These are phyloP conservation scores for Nepenthes mirabilis DNA, from an alignment of 148 eudicot genomes.

Conservation along the genomic window DNA sequence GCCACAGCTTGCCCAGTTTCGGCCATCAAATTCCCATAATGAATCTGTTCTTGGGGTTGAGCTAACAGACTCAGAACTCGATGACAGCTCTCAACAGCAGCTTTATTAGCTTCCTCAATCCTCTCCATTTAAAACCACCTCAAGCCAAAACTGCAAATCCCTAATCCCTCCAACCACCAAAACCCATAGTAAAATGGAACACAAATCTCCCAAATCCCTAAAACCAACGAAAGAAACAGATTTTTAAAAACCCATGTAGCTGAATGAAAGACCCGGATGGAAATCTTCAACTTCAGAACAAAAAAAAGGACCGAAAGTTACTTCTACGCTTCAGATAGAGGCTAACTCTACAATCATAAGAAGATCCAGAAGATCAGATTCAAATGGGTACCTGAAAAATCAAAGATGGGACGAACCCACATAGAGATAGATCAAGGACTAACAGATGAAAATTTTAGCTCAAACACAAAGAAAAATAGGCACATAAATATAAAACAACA, in stretches of 20 bases:
- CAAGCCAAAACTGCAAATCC: conserved; percentile 2
- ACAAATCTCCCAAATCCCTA: conserved; percentile 5
- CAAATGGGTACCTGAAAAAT: conserved; percentile 7
- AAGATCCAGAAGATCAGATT: conserved; percentile 7
- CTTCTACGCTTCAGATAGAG: background rate
- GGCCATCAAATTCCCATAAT: conserved; percentile 24
- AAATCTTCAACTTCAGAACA: background rate
- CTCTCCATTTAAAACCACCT: conserved; percentile 44
- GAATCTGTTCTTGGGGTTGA: conserved; percentile 42
- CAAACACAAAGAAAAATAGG: background rate
- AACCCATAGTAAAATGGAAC: conserved; percentile 5
- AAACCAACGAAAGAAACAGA: background rate
- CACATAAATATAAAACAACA: conserved; percentile 15
- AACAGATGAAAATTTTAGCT: conserved; percentile 7
- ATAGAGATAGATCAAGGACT: conserved; percentile 20
- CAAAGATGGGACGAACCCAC: conserved; percentile 12
- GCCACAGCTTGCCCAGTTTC: conserved; percentile 60
- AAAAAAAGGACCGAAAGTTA: conserved; percentile 8
- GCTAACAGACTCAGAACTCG: conserved; percentile 46
- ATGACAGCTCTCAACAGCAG: conserved; percentile 70
- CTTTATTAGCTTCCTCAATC: conserved; percentile 64
- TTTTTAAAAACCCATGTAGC: background rate
- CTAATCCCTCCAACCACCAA: background rate
- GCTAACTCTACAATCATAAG: background rate
- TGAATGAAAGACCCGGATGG: background rate